A percentile compares a stretch with the other conserved stretches of the same genome.
Conservation (phyloP, 2,329 filamentous ascomycete species). For the Talaromyces sp. region DNA sequence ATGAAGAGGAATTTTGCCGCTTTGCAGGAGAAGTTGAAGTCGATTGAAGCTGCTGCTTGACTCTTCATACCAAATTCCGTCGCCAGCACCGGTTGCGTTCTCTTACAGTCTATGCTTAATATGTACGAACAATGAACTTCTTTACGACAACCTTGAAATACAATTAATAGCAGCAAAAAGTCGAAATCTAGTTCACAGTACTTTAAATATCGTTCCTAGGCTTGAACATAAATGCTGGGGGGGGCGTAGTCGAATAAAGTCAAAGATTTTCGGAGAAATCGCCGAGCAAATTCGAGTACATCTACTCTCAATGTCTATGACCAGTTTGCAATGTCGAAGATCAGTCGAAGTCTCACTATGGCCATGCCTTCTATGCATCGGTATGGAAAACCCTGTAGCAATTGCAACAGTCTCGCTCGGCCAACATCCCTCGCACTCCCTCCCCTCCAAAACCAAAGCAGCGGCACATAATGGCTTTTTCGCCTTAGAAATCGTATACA, state of each 20-base stretch:
- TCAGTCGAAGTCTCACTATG: too few species aligned
- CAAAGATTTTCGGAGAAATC: neutral
- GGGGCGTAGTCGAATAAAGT: neutral
- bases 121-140: neutral
- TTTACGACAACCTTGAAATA: too few species aligned
- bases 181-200: too few species aligned
- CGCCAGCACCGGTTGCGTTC: too few species aligned
- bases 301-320: neutral
- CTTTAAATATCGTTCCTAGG: too few species aligned
- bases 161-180: too few species aligned
- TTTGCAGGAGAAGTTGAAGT: constrained; percentile 46
- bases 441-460: constrained; percentile 28
- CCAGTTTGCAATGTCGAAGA: too few species aligned
- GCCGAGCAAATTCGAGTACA: neutral
- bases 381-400: constrained; percentile 18
- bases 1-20: constrained; percentile 54
- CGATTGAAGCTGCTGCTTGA: constrained; percentile 10
- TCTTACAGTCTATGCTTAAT: neutral
- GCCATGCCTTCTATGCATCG: too few species aligned
- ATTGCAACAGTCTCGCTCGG: constrained; percentile 29
- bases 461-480: constrained; percentile 24
- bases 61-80: too few species aligned
- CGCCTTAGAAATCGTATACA: constrained; percentile 31
- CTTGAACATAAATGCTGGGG: too few species aligned
- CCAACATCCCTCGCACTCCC: constrained; percentile 25